phyloP scores from a whole-genome alignment of 805 yeast genomes.

The Blastobotrys peoriensis region DNA sequence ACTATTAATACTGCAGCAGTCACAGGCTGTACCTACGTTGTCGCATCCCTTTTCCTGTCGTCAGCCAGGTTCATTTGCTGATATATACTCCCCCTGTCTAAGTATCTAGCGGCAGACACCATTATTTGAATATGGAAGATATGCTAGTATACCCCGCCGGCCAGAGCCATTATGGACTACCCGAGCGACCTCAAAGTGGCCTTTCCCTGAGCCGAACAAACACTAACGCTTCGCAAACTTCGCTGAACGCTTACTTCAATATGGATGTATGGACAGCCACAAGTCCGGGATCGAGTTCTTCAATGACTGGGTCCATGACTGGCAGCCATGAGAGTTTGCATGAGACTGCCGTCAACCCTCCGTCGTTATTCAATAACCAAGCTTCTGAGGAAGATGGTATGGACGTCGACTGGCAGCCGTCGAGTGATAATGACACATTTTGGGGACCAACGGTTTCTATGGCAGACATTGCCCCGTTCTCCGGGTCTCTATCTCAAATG shows the following conservation, averaged over 20 bases:
- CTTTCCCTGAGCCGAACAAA: background rate
- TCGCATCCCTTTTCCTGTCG: too few species aligned
- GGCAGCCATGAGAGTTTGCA: too few species aligned
- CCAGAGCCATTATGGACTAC: background rate
- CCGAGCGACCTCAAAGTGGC: background rate
- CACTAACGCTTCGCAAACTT: background rate
- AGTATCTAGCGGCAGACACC: too few species aligned
- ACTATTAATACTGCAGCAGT: too few species aligned
- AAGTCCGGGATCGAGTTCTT: too few species aligned
- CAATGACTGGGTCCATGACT: too few species aligned
- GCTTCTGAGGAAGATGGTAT: background rate
- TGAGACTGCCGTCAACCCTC: background rate
- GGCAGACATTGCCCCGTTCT: background rate
- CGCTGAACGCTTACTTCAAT: background rate
- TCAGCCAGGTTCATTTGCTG: too few species aligned
- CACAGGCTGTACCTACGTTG: too few species aligned
- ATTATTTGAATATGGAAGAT: background rate
- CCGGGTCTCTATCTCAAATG: background rate
- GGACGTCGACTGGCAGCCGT: background rate
- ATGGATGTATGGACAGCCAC: background rate
- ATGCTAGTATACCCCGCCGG: background rate
- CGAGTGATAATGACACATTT: background rate
- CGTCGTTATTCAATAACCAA: background rate
- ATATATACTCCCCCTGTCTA: too few species aligned
- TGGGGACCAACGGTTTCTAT: background rate